Base-by-base conservation (phyloP, 192 early-diverging fungal species). In the Coemansia asiatica region DNA sequence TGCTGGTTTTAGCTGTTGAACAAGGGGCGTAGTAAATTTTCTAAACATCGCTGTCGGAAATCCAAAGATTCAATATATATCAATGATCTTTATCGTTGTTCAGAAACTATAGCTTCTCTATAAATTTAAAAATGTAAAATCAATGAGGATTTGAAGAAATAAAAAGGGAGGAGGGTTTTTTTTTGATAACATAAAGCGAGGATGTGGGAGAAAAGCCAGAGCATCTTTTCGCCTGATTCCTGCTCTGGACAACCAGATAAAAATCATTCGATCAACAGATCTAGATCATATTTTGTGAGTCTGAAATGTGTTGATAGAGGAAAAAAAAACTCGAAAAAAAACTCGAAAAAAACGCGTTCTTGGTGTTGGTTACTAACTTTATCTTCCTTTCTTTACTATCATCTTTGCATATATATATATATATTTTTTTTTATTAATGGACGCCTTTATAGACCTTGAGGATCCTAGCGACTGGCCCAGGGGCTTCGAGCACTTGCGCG, bases 381-480 rank as follows among this genome's bases (percentile, higher is more conserved):
- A 50, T 21, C 6, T 22, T 6, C 18, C 18, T 50, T 36, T 10
- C 35, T 36, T 50, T 50, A n/a, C n/a, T 50, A 16, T 16, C 4
- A 5, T 50, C 48, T 50, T 50, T 23, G n/a, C 48, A 10, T 23
- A 10, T 23, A 5, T 50, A 10, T 23, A 18, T 18, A 10, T 55
- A 25, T 26, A 55, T 36, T 36, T 10, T 36, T 10, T 4, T 36
- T 36, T 36, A 36, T 36, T 10, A 19, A 67, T 67, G 65, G 57
- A 67, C 19, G 25, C 51, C 12, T 48, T 48, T 57, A 3, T 55
- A 4, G 69, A 71, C 44, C 67, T 92, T 21, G 86, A 89, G n/a
- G 88, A 90, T 69, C 90, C 91, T 0, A 80, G 79, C 27, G 91
- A 93, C 72, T 93, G 87, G 79, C 83, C 86, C 9, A 58, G 56